phyloP scores from a whole-genome alignment of 164 flowering plant genomes.

The Chloranthus sessilifolius region DNA sequence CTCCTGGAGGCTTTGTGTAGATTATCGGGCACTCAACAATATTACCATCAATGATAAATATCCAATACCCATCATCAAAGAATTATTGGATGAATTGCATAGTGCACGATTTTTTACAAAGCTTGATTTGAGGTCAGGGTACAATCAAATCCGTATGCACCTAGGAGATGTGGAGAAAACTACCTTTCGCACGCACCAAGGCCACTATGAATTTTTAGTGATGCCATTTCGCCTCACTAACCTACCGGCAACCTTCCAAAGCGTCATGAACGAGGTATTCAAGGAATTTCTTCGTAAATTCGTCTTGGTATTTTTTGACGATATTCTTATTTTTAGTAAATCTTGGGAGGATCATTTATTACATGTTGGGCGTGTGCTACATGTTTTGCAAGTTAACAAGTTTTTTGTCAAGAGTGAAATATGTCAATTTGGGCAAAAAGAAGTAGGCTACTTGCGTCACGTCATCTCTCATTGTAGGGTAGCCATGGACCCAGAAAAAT shows the following conservation, averaged over 20 bases:
- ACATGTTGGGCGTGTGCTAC: background rate
- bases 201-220: background rate
- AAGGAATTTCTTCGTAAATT: background rate
- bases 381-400: background rate
- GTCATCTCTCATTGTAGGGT: background rate
- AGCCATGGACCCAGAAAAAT: background rate
- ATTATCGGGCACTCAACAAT: background rate
- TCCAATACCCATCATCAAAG: background rate
- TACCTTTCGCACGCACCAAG: background rate
- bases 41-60: background rate
- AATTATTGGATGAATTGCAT: background rate
- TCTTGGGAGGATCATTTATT: background rate
- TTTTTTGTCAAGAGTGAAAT: background rate
- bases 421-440: conserved; percentile 1
- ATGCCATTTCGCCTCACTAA: background rate
- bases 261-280: background rate
- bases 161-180: background rate
- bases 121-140: background rate
- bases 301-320: background rate
- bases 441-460: background rate
- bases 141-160: background rate
- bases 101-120: too few species aligned
- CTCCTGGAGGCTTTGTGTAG: too few species aligned
- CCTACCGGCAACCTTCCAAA: background rate
- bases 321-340: background rate